Percentiles rank a stretch among this genome's conserved stretches.
Evolutionary conservation across 805 yeast genomes (phyloP).

Genomic region (Ogataea populi-albae): DNA sequence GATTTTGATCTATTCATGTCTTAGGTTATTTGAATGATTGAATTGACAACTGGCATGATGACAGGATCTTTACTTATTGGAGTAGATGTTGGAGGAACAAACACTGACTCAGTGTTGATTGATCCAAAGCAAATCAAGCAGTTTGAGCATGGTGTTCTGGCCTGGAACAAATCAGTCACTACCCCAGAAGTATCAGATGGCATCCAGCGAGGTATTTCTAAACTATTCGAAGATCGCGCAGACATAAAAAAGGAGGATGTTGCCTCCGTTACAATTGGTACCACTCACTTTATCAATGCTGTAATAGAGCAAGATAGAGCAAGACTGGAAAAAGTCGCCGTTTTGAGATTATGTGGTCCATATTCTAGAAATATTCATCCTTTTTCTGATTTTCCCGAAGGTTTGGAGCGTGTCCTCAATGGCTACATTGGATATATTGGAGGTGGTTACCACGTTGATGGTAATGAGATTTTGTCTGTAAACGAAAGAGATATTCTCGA

Average conservation of each 20-base stretch:
- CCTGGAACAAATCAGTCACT: conserved; percentile 43
- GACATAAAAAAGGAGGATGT: conserved; percentile 28
- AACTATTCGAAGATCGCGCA: conserved; percentile 28
- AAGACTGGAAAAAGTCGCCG: conserved; percentile 43
- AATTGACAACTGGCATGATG: too few species aligned
- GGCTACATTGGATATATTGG: conserved; percentile 36
- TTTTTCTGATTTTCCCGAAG: conserved; percentile 44
- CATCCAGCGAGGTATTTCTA: conserved; percentile 35
- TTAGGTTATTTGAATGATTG: too few species aligned
- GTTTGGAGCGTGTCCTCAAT: conserved; percentile 32
- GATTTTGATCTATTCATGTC: too few species aligned
- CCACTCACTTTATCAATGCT: conserved; percentile 51
- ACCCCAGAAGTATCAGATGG: conserved; percentile 45
- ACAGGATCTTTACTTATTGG: too few species aligned
- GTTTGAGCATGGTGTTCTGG: conserved; percentile 33
- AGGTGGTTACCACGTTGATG: conserved; percentile 45
- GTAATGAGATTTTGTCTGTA: conserved; percentile 35
- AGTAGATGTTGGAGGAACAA: conserved; percentile 53
- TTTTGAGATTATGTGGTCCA: conserved; percentile 44
- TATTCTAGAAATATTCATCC: conserved; percentile 39
- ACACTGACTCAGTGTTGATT: conserved; percentile 46
- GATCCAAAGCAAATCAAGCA: conserved; percentile 33
- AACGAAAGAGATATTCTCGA: conserved; percentile 24
- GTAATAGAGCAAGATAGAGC: conserved; percentile 45
- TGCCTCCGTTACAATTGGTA: conserved; percentile 46